These are phyloP conservation scores for Reutealis trisperma DNA, from an alignment of 345 rosid genomes.

Conservation along the genomic window DNA sequence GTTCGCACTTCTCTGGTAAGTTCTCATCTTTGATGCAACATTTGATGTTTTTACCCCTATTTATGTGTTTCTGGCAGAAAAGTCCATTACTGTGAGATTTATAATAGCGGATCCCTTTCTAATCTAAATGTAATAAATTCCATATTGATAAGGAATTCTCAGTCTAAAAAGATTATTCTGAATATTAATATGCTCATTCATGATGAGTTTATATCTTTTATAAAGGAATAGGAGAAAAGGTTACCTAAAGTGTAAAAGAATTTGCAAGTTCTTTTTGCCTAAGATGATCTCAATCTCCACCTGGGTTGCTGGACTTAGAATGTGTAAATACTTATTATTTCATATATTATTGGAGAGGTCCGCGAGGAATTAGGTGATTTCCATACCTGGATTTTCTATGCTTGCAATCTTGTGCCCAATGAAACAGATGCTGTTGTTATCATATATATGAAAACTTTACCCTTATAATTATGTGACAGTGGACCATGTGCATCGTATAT, in stretches of 20 bases:
- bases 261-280: background rate
- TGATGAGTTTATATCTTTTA: no score
- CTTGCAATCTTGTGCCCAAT: background rate
- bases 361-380: background rate
- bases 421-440: no score
- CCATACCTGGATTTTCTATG: background rate
- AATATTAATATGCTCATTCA: background rate
- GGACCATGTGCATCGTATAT: conserved; percentile 67
- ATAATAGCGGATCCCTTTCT: background rate
- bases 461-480: conserved; percentile 29
- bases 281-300: background rate
- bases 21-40: background rate
- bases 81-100: background rate
- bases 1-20: conserved; percentile 39
- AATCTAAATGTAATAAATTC: background rate
- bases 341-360: no score
- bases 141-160: background rate
- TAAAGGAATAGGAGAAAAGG: background rate
- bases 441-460: background rate
- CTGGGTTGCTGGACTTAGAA: background rate
- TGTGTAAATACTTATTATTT: background rate
- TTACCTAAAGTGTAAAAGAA: no score
- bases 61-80: background rate
- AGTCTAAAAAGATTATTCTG: no score
- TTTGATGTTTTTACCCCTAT: background rate